These are phyloP conservation scores for Hymenoscyphus infarciens DNA, from an alignment of 2,329 filamentous ascomycete species.

Conservation along the genomic window DNA sequence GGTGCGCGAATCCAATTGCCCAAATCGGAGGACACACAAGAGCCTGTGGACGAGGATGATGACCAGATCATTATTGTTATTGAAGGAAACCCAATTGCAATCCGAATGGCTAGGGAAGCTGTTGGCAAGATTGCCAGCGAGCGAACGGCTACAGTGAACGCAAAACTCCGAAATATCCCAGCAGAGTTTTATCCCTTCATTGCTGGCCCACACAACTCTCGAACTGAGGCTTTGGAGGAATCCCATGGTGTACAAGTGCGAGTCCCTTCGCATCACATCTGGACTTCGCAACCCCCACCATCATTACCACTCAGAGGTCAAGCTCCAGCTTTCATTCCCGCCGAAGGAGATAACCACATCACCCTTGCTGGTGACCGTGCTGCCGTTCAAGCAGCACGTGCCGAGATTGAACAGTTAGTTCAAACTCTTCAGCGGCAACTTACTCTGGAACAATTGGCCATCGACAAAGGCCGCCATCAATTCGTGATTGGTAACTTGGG, in stretches of 20 bases:
- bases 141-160: constrained; percentile 74
- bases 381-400: constrained; percentile 75
- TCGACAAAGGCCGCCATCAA: constrained; percentile 85
- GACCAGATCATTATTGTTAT: constrained; percentile 84
- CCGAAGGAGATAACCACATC: constrained; percentile 72
- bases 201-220: constrained; percentile 70
- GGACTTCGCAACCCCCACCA: constrained; percentile 64
- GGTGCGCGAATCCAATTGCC: constrained; percentile 89
- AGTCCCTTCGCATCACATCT: constrained; percentile 78
- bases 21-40: constrained; percentile 63
- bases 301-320: constrained; percentile 59
- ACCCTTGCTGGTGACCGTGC: constrained; percentile 80
- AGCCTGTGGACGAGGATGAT: constrained; percentile 63
- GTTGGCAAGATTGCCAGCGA: constrained; percentile 87
- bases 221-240: constrained; percentile 65
- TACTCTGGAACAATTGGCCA: constrained; percentile 71
- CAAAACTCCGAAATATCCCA: constrained; percentile 79
- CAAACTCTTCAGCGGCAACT: constrained; percentile 73
- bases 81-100: constrained; percentile 87
- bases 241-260: constrained; percentile 75
- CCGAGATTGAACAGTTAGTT: constrained; percentile 75
- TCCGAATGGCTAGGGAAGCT: constrained; percentile 75
- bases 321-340: constrained; percentile 65
- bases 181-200: constrained; percentile 96
- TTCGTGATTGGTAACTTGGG: constrained; percentile 89